Base-by-base conservation (phyloP, 805 yeast genomes). In the Ogataea trehaloabstinens region DNA sequence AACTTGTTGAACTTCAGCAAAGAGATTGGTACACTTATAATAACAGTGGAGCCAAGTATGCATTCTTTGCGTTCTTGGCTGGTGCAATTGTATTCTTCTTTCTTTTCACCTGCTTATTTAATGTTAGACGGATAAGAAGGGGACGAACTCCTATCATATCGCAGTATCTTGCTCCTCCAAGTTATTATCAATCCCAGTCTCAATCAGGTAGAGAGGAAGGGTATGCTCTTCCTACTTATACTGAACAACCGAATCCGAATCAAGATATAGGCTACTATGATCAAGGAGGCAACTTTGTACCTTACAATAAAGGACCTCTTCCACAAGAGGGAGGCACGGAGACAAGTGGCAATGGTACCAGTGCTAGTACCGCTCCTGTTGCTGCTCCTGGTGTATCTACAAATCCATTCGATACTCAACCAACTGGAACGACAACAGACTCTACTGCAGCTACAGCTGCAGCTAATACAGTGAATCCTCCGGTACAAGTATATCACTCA, bases 191-290 rank as follows among this genome's bases (percentile, higher is more conserved):
- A 48, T 75, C 88, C 1, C 85, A 84, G 51, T 67, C 65, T 36
- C 49, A 48, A 4, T 36, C 46, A 11, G 80, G 76, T 41, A 73
- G 77, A 47, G 66, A 71, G 38, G 41, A 49, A 2, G 49, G 35
- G 11, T 70, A 68, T 32, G 73, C 73, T 1, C 86, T 83, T 1
- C 95, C 95, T 0, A 71, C 81, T 2, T 85, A 85, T 47, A 76
- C 88, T 0, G 85, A 67, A 10, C 62, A 68, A 12, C 80, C 89
- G 0, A 80, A 80, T 45, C 86, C 80, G 20, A 70, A 74, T 33
- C 65, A 61, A 34, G 96, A 89, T 56, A 76, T 84, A 56, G 96
- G 95, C 0, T 82, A 74, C 57, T 86, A 85, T 51, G 93, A 85
- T 56, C 64, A 63, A 24, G 58, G 69, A 24, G 96, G 88, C 25